These are phyloP conservation scores for Dichotomopilus funicola DNA, from an alignment of 2,329 filamentous ascomycete species.

Conservation along the genomic window DNA sequence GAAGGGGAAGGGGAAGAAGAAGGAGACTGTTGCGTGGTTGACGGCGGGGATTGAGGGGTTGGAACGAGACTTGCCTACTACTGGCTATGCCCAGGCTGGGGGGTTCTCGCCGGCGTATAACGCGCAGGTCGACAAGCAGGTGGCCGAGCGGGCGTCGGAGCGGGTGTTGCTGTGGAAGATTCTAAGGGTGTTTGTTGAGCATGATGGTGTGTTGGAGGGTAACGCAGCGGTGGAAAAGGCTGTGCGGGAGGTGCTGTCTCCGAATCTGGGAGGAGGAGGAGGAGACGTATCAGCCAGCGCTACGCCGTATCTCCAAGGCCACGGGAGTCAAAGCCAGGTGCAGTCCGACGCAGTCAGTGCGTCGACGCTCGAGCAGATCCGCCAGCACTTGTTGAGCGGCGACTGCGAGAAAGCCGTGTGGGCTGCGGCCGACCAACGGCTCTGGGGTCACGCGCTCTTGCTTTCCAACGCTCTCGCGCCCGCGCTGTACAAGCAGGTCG, in stretches of 20 bases:
- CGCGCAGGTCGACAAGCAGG: conserved; percentile 29
- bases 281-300: conserved; percentile 17
- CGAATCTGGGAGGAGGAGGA: conserved; percentile 37
- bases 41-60: conserved; percentile 66
- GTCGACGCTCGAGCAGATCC: conserved; percentile 63
- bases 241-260: conserved; percentile 67
- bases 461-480: conserved; percentile 72
- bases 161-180: conserved; percentile 83
- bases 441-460: conserved; percentile 96
- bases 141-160: conserved; percentile 69
- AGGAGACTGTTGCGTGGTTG: conserved; percentile 81
- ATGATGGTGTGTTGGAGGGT: conserved; percentile 77
- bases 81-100: conserved; percentile 42
- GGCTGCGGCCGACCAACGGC: conserved; percentile 82
- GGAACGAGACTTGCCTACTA: conserved; percentile 52
- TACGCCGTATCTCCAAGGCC: conserved; percentile 20
- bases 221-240: conserved; percentile 64
- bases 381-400: conserved; percentile 66
- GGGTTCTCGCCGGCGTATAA: conserved; percentile 29
- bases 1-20: conserved; percentile 89
- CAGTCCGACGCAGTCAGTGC: conserved; percentile 60
- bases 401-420: conserved; percentile 89
- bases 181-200: conserved; percentile 71
- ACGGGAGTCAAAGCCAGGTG: conserved; percentile 24
- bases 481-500: conserved; percentile 84